Evolutionary conservation across 2,329 filamentous ascomycete genomes (phyloP).

Genomic region (Nemania sp.): DNA sequence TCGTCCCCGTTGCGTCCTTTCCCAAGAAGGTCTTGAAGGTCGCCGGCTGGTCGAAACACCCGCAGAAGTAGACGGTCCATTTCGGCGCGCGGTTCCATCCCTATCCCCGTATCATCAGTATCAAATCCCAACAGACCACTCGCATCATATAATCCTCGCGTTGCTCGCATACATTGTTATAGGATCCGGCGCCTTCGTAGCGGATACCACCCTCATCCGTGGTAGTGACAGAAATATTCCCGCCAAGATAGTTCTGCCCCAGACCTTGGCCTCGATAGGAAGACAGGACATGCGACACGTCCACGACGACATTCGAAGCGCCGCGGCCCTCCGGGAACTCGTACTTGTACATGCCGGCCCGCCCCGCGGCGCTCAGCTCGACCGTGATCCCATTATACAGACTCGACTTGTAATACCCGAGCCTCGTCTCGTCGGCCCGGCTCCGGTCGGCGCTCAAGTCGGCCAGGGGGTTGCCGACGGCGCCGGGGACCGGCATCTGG

Average conservation of each 20-base stretch:
- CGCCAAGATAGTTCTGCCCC: conserved; percentile 66
- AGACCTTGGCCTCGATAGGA: conserved; percentile 64
- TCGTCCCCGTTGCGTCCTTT: conserved; percentile 38
- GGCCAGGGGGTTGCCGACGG: conserved; percentile 57
- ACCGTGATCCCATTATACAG: conserved; percentile 60
- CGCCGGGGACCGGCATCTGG: conserved; percentile 60
- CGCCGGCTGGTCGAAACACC: conserved; percentile 57
- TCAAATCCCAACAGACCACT: too few species aligned
- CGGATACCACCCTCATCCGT: conserved; percentile 47
- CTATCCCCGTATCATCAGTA: conserved; percentile 32
- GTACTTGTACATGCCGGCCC: conserved; percentile 65
- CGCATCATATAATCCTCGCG: too few species aligned
- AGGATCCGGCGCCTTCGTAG: conserved; percentile 65
- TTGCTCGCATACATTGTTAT: conserved; percentile 57
- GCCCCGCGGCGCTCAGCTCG: conserved; percentile 60
- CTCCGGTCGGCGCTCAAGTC: conserved; percentile 61
- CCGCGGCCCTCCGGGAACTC: conserved; percentile 52
- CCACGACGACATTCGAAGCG: conserved; percentile 58
- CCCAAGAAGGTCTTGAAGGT: conserved; percentile 52
- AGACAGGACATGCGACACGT: conserved; percentile 68
- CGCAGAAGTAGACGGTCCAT: conserved; percentile 68
- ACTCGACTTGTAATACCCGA: conserved; percentile 65
- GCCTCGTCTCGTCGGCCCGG: conserved; percentile 53
- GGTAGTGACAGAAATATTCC: conserved; percentile 56
- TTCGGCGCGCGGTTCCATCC: conserved; percentile 67